Conservation (phyloP, 805 yeast genomes). For the Cyberlindnera amylophila region DNA sequence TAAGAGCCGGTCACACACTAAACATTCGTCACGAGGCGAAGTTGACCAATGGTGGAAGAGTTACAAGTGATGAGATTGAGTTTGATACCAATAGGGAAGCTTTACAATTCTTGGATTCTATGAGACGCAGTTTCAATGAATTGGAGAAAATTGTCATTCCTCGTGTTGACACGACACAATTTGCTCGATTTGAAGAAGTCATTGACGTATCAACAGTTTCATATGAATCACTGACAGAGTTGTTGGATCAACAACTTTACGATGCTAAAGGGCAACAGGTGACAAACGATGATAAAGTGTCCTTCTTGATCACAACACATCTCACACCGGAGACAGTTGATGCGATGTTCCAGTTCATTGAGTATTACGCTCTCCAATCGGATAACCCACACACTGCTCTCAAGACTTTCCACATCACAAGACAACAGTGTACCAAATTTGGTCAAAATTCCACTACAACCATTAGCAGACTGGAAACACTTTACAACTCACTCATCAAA, state of each 20-base stretch:
- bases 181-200: no score
- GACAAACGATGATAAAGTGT: constrained; percentile 12
- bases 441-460: not conserved
- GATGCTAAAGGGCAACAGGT: constrained; percentile 2
- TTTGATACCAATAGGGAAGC: constrained; percentile 9
- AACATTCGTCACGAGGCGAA: no score
- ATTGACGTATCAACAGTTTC: no score
- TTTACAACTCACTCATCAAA: not conserved
- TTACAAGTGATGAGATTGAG: not conserved
- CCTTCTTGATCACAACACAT: constrained; percentile 2
- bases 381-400: constrained; percentile 11
- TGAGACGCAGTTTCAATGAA: constrained; percentile 2
- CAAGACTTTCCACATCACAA: not conserved
- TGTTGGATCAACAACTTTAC: not conserved
- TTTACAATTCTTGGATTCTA: constrained; percentile 1
- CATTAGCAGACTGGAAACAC: not conserved
- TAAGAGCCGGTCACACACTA: not conserved
- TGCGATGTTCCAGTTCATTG: constrained; percentile 1
- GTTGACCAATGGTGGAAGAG: not conserved
- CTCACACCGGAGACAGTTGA: not conserved
- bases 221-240: not conserved
- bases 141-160: constrained; percentile 2
- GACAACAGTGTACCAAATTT: not conserved
- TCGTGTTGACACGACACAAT: no score
- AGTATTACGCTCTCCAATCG: not conserved